Conservation (phyloP, 805 yeast species). For the Nakazawaea molendinolei region DNA sequence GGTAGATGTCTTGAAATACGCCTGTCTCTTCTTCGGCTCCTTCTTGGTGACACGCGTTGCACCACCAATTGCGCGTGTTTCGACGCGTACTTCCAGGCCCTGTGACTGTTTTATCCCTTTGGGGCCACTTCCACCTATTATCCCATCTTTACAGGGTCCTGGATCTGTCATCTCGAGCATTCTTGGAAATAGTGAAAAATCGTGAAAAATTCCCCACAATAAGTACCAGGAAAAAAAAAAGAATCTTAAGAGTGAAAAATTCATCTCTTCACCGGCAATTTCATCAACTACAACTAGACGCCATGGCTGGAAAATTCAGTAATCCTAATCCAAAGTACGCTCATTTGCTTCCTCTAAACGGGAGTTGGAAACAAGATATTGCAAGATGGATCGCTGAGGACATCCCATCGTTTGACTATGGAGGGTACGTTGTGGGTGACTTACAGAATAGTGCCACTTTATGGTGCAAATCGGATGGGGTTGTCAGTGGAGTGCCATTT, state of each 20-base stretch:
- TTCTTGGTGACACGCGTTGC: slow-evolving; percentile 2
- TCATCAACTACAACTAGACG: no score
- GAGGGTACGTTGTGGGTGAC: slow-evolving; percentile 91
- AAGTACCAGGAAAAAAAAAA: no score
- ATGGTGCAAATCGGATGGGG: slow-evolving; percentile 75
- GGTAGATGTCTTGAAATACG: slow-evolving; percentile 15
- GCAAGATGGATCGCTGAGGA: slow-evolving; percentile 78
- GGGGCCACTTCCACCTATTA: no score
- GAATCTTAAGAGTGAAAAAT: no score
- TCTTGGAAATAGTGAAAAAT: no score
- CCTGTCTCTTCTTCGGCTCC: slow-evolving; percentile 13
- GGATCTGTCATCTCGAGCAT: no score
- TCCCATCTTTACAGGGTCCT: no score
- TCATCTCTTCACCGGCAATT: no score
- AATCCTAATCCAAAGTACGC: slow-evolving; percentile 29
- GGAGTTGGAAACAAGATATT: slow-evolving; percentile 77
- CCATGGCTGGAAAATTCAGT: slow-evolving; percentile 13
- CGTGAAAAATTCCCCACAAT: no score
- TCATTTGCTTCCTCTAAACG: slow-evolving; percentile 65
- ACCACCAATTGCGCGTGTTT: no score
- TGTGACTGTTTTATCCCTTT: no score
- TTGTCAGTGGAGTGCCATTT: slow-evolving; percentile 83
- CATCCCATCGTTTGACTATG: slow-evolving; percentile 89
- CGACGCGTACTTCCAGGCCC: no score
- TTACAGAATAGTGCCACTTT: slow-evolving; percentile 65